Evolutionary conservation across 108 stramenopile genomes (phyloP), one percentile per base, ranked within the genome.

Genomic region (Chaetoceros muelleri): DNA sequence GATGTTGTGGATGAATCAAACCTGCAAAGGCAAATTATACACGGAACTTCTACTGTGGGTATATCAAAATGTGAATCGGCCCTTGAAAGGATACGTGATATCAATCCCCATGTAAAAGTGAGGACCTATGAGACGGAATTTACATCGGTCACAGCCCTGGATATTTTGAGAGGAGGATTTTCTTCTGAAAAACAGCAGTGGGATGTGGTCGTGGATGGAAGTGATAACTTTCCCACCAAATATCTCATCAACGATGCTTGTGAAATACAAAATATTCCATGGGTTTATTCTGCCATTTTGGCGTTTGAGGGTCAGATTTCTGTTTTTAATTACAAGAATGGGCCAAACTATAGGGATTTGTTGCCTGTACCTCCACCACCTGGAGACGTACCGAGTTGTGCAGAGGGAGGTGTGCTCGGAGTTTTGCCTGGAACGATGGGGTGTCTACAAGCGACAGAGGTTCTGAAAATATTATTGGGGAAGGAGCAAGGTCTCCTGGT

Each of bases 231-330:
- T 58, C 93, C 93, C 5, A 93, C 96, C 21, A 94, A 95, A 64
- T 99, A 99, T 66, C 60, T 96, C 44, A 79, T 97, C 26, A 88
- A 88, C 65, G 98, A 99, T 71, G 94, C 90, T 13, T 96, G 95
- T 60, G 79, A 80, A 27, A 75, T 95, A 28, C 49, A 73, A 16
- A 69, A 71, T 18, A 60, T 87, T 17, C 93, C 98, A 2, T 85
- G 89, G 66, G 77, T 96, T 0, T 95, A 93, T 64, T 95, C 84
- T 0, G 96, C 94, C 20, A 93, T 96, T 61, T 69, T 96, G 44
- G 94, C 93, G 0, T 90, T 91, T 73, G 95, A 95, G 64, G 96
- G 97, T 21, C 96, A 96, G 65, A 23, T 89, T 10, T 83, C 81
- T 24, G 82, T 88, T 0, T 94, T 93, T 58, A 81, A 93, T 59